A percentile compares a stretch with the other conserved stretches of the same genome.
phyloP scores from a whole-genome alignment of 1,284 basidiomycete genomes.

The Trichosporon ovoides region DNA sequence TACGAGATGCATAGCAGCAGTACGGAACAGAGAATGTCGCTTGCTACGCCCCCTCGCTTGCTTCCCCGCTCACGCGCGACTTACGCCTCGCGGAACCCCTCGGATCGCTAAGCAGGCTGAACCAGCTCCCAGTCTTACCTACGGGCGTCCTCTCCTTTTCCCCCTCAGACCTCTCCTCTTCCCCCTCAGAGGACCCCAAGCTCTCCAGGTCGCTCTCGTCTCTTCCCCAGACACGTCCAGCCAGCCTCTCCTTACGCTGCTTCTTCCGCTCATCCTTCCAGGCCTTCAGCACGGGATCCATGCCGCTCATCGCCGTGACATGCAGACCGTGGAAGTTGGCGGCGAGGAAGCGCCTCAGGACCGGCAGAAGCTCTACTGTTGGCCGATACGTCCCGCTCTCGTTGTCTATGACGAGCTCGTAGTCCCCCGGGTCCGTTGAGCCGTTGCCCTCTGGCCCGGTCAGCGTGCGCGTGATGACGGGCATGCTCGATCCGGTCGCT shows the following conservation, averaged over 20 bases:
- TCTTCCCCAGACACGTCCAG: background rate
- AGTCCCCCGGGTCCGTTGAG: constrained; percentile 36
- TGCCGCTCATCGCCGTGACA: constrained; percentile 57
- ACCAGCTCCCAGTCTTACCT: background rate
- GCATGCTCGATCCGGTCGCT: background rate
- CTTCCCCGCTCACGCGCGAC: too few species aligned
- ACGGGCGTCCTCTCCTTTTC: background rate
- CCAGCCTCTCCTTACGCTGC: background rate
- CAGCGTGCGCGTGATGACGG: constrained; percentile 4
- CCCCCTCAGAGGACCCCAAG: background rate
- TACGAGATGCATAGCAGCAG: too few species aligned
- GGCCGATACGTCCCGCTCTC: constrained; percentile 55
- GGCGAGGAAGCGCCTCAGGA: constrained; percentile 50
- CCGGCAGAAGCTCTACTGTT: constrained; percentile 48
- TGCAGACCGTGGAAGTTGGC: constrained; percentile 63
- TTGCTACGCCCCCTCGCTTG: too few species aligned
- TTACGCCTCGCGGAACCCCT: background rate
- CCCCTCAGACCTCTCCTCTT: too few species aligned
- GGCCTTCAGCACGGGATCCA: constrained; percentile 53
- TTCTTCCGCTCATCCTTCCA: constrained; percentile 34
- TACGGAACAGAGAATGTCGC: too few species aligned
- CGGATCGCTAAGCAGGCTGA: background rate
- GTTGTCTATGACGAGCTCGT: constrained; percentile 56
- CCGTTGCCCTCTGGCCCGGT: background rate
- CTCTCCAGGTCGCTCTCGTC: background rate